phyloP scores from a whole-genome alignment of 164 flowering plant species.

The Sedum album region DNA sequence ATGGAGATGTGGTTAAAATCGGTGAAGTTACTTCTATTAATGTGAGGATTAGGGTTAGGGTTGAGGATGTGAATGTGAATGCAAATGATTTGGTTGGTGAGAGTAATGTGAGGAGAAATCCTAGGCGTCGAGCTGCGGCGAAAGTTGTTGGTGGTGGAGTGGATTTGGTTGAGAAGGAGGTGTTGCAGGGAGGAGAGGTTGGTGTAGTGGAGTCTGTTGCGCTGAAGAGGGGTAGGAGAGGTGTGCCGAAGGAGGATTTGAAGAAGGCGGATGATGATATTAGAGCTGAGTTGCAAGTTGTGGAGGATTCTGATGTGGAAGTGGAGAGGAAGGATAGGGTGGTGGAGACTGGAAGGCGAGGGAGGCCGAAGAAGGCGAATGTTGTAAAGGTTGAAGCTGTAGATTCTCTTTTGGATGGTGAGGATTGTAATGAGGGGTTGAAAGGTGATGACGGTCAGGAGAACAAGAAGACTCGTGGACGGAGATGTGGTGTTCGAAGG shows the following conservation, averaged over 20 bases:
- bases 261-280: not conserved
- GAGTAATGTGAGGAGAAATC: constrained; percentile 21
- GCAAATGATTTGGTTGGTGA: not conserved
- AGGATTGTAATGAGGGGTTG: not conserved
- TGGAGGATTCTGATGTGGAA: not conserved
- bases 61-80: not conserved
- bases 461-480: not conserved
- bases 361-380: not conserved
- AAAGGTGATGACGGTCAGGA: constrained; percentile 6
- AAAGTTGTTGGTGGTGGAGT: not conserved
- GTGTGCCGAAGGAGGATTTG: not conserved
- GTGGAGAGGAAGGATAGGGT: not conserved
- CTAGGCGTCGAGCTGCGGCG: constrained; percentile 19
- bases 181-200: not conserved
- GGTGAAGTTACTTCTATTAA: constrained; percentile 49
- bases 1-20: constrained; percentile 48
- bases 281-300: not conserved
- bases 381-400: not conserved
- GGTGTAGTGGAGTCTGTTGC: not conserved
- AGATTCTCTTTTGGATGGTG: constrained; percentile 4
- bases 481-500: not conserved
- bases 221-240: constrained; percentile 2
- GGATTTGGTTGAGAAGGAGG: constrained; percentile 1
- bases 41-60: constrained; percentile 21
- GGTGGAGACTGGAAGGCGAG: constrained; percentile 1